Base-by-base conservation (phyloP, 352 stramenopile genomes). In the Phytopythium delawarense region DNA sequence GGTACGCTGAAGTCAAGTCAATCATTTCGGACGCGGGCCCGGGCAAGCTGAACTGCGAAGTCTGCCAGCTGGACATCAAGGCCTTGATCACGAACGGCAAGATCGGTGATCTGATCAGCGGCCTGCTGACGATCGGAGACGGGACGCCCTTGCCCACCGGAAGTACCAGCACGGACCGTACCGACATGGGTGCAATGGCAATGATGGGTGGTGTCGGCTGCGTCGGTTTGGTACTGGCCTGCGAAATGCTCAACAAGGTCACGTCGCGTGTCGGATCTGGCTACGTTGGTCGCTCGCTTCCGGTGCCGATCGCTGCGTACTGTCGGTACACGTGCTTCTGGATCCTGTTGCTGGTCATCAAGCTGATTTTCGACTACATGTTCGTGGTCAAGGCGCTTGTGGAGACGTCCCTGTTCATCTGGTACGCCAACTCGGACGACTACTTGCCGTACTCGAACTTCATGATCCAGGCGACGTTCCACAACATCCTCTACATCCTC, bases 341-440 rank as follows among this genome's bases (percentile, higher is more conserved):
- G 86, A 34, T 95, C 4, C 58, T 91, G 12, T 42, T 95, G 44
- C 90, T 91, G 59, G 1, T 75, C 5, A 75, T 83, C 68, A 95
- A 95, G 61, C 65, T 95, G 18, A 84, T 71, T 18, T 92, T 95
- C 67, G 84, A 92, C 59, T 95, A 95, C 72, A 81, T 92, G 66
- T 92, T 89, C 40, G 90, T 95, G 73, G 60, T 95, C 55, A 95
- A 95, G 67, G 74, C 62, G 23, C 63, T 95, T n/a, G 84, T 95
- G 18, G 86, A 95, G 61, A 92, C 86, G 18, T 88, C 86, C 25
- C 65, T 95, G 42, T 92, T 95, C 56, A 92, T 95, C 51, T 94
- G 85, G 85, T 88, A 91, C 60, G 77, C 82, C 9, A 74, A 89
- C 64, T 66, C 75, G 63, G 71, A 79, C 21, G 75, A 91, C 21